Evolutionary conservation across 179 eudicot species (phyloP).

Genomic region (Actinidia polygama): DNA sequence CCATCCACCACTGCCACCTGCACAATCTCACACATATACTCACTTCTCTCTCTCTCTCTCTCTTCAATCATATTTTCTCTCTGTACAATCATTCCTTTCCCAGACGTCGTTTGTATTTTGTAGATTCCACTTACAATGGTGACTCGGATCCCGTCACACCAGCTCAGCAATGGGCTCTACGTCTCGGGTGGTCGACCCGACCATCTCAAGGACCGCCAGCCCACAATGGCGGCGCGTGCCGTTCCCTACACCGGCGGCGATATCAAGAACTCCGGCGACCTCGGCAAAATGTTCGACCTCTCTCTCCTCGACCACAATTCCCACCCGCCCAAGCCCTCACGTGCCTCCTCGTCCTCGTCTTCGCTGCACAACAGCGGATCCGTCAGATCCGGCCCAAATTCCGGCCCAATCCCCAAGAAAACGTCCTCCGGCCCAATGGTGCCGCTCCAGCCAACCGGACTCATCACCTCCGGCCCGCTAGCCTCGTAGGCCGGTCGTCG

Average conservation of each 20-base stretch:
- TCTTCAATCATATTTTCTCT: background rate
- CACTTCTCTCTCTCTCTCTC: background rate
- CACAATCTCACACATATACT: too few species aligned
- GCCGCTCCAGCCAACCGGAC: slow-evolving; percentile 76
- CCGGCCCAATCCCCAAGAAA: slow-evolving; percentile 54
- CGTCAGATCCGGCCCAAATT: slow-evolving; percentile 67
- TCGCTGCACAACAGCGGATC: slow-evolving; percentile 71
- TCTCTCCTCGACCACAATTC: slow-evolving; percentile 18
- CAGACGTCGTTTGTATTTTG: too few species aligned
- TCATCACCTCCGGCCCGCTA: slow-evolving; percentile 80
- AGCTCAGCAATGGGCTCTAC: slow-evolving; percentile 74
- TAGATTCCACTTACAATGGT: slow-evolving; percentile 11
- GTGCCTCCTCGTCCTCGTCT: slow-evolving; percentile 35
- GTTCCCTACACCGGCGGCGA: slow-evolving; percentile 87
- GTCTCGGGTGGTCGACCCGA: slow-evolving; percentile 73
- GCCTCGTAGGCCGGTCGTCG: slow-evolving; percentile 45
- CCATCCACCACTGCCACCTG: too few species aligned
- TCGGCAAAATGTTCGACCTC: slow-evolving; percentile 79
- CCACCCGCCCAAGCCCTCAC: slow-evolving; percentile 36
- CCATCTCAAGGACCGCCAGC: slow-evolving; percentile 44
- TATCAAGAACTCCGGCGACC: slow-evolving; percentile 77
- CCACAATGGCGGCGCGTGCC: slow-evolving; percentile 52
- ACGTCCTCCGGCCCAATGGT: slow-evolving; percentile 54
- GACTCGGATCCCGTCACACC: slow-evolving; percentile 63
- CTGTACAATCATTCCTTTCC: background rate